Evolutionary conservation across 495 filamentous ascomycete genomes (phyloP), one percentile per base, ranked within the genome.

Genomic region (Massariosphaeria phaeospora): DNA sequence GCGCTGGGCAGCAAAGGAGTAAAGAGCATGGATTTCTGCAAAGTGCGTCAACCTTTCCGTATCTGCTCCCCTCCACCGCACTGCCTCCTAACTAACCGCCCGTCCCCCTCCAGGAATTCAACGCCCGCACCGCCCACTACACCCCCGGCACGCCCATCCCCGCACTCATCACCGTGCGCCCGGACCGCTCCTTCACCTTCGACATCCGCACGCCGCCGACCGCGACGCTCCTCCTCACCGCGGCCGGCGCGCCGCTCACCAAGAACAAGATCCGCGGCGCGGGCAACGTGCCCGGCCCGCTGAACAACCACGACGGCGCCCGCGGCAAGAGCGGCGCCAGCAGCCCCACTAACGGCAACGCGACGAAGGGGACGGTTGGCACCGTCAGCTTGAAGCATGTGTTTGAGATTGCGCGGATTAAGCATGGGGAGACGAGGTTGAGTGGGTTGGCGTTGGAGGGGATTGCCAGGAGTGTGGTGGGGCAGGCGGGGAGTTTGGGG

Each of bases 21-120:
- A 34, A 99, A 99, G 77, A 91, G 86, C 55, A 99, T 99, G 86
- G 94, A 99, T 72, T 97, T 97, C 69, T 97, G 93, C 80, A 98
- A 98, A 80, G 93, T 96, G 66, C 61, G 74, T 50, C 36, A 6
- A 12, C 36, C 18, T 40, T 15, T 40, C 8, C 36, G 10, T 40
- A 8, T 40, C 15, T 15, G 6, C 18, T 20, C 36, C 36, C 8
- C 18, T 7, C 36, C 6, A 6, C 36, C 18, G 2, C 20, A 23
- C 7, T 11, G 20, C 25, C 20, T 26, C 20, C 20, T 43, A 23
- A 15, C 40, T 20, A 8, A 15, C 40, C 20, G 7, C 23, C 20
- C 25, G 25, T 23, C 10, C 9, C n/a, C 18, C 50, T 2, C 24
- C 63, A 98, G 93, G 93, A 99, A 72, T 99, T 97, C 79, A 99